These are phyloP conservation scores for Saturnispora kantuleensis DNA, from an alignment of 805 yeast genomes.

Conservation along the genomic window DNA sequence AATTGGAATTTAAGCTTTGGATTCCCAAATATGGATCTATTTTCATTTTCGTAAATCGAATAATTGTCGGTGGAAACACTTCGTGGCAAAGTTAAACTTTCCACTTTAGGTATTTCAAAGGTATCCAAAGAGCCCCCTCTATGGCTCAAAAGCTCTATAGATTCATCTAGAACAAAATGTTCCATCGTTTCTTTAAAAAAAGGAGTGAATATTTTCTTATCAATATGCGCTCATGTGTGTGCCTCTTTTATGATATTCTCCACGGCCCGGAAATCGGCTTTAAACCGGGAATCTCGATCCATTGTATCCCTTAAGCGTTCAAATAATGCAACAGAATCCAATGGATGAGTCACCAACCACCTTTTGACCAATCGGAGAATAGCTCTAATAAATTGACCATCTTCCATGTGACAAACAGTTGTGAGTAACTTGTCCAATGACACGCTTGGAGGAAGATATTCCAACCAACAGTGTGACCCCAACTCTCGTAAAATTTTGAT, in stretches of 20 bases:
- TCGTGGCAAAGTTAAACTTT: too few species aligned
- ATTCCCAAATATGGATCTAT: conserved; percentile 30
- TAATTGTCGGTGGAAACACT: conserved; percentile 10
- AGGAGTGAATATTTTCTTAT: neutral
- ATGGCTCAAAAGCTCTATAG: neutral
- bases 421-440: neutral
- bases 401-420: neutral
- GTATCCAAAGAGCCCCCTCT: neutral
- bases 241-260: neutral
- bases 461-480: neutral
- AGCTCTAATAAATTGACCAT: neutral
- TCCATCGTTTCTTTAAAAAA: neutral
- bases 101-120: too few species aligned
- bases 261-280: too few species aligned
- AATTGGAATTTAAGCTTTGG: conserved; percentile 35
- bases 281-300: too few species aligned
- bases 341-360: neutral
- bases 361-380: neutral
- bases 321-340: neutral
- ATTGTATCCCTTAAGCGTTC: too few species aligned
- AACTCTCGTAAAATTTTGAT: neutral
- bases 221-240: neutral
- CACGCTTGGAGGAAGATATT: neutral
- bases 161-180: neutral
- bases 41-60: conserved; percentile 27